These are phyloP conservation scores for Rhododendron williamsianum DNA, from an alignment of 148 eudicot genomes.

Conservation along the genomic window DNA sequence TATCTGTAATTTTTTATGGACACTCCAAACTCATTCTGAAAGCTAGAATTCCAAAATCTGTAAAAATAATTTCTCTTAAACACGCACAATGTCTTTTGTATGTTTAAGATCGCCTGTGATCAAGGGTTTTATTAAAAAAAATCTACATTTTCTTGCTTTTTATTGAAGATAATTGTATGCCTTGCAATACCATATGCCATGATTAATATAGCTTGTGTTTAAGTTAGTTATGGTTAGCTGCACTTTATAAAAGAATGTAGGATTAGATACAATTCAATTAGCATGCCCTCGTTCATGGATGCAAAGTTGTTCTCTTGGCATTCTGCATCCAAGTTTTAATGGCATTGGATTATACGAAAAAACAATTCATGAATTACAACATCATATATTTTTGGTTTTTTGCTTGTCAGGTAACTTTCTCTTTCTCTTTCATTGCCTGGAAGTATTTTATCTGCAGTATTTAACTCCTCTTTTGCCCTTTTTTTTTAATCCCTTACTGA, in stretches of 20 bases:
- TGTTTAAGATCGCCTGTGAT: not conserved
- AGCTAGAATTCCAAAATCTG: no score
- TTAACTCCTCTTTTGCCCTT: not conserved
- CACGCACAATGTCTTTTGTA: not conserved
- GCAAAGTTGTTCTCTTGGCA: not conserved
- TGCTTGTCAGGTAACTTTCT: not conserved
- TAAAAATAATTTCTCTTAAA: no score
- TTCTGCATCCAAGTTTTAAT: not conserved
- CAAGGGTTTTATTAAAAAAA: not conserved
- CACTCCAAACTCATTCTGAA: no score
- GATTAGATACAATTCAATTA: not conserved
- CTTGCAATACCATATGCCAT: not conserved
- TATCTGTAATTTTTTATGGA: no score
- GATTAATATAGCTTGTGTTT: not conserved
- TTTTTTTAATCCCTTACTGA: not conserved
- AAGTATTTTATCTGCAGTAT: not conserved
- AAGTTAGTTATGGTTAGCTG: not conserved
- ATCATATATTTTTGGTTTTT: not conserved
- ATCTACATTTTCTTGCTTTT: not conserved
- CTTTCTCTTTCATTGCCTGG: not conserved
- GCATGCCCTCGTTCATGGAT: not conserved
- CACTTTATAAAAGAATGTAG: not conserved
- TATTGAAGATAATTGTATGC: not conserved
- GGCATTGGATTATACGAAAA: not conserved
- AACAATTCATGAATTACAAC: not conserved